phyloP scores from a whole-genome alignment of 2,329 filamentous ascomycete species.

The Canariomyces notabilis region DNA sequence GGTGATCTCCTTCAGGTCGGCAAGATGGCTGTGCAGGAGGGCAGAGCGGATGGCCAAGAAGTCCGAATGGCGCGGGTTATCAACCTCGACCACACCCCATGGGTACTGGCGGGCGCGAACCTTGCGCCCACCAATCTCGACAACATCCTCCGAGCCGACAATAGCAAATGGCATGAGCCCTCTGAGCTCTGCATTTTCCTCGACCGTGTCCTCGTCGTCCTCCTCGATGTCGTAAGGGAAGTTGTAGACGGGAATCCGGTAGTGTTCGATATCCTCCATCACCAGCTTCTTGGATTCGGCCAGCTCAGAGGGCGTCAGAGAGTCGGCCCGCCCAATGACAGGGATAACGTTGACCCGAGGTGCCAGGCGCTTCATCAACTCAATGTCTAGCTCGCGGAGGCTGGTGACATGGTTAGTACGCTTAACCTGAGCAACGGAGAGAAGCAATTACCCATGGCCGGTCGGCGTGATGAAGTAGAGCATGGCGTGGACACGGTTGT shows the following conservation, averaged over 20 bases:
- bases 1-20: slow-evolving; percentile 98
- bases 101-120: slow-evolving; percentile 96
- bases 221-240: slow-evolving; percentile 99
- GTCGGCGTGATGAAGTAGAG: slow-evolving; percentile 99
- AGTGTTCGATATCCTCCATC: slow-evolving; percentile 99
- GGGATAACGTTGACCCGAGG: slow-evolving; percentile 98
- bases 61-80: slow-evolving; percentile 98
- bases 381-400: slow-evolving; percentile 97
- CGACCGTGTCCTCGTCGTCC: slow-evolving; percentile 97
- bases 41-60: slow-evolving; percentile 96
- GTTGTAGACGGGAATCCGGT: slow-evolving; percentile 99
- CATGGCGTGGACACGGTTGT: slow-evolving; percentile 96
- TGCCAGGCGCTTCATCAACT: slow-evolving; percentile 98
- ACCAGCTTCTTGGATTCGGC: slow-evolving; percentile 99
- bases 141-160: slow-evolving; percentile 90
- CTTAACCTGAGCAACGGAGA: slow-evolving; percentile 3
- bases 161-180: slow-evolving; percentile 99
- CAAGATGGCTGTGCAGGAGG: slow-evolving; percentile 93
- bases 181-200: slow-evolving; percentile 96
- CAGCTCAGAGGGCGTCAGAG: slow-evolving; percentile 89
- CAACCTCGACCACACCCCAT: slow-evolving; percentile 98
- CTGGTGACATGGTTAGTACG: slow-evolving; percentile 40
- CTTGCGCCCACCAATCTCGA: slow-evolving; percentile 89
- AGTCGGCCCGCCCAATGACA: slow-evolving; percentile 97
- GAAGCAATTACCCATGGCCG: slow-evolving; percentile 71